Conservation (phyloP, 2,329 filamentous ascomycete genomes). For the Scleromitrula shiraiana region DNA sequence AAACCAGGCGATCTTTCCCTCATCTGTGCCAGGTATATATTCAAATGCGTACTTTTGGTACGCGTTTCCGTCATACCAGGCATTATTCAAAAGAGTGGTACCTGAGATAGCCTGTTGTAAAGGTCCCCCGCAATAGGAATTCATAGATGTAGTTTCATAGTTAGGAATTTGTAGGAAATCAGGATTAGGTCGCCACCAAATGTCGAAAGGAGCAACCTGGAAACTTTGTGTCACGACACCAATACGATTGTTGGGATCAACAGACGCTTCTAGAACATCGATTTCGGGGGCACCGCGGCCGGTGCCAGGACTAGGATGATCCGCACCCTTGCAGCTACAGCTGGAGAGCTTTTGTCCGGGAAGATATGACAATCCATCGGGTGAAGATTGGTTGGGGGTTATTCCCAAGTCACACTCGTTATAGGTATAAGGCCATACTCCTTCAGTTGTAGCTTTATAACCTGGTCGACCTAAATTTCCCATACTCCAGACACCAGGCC, state of each 20-base stretch:
- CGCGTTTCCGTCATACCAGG: slow-evolving; percentile 45
- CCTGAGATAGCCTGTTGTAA: slow-evolving; percentile 49
- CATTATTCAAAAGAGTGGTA: slow-evolving; percentile 44
- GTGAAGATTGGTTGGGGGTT: slow-evolving; percentile 60
- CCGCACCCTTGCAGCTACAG: slow-evolving; percentile 54
- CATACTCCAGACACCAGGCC: slow-evolving; percentile 47
- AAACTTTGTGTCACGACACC: slow-evolving; percentile 32
- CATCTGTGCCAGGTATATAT: slow-evolving; percentile 39
- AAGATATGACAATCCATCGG: slow-evolving; percentile 55
- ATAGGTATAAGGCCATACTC: slow-evolving; percentile 48
- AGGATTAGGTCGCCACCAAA: slow-evolving; percentile 43
- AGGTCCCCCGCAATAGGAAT: slow-evolving; percentile 45
- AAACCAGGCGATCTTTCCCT: slow-evolving; percentile 42
- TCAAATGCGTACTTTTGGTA: slow-evolving; percentile 51
- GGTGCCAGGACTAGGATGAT: slow-evolving; percentile 57
- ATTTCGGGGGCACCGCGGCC: slow-evolving; percentile 63
- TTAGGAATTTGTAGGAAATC: slow-evolving; percentile 44
- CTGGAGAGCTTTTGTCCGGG: slow-evolving; percentile 62
- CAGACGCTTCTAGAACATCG: slow-evolving; percentile 58
- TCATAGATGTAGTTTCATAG: slow-evolving; percentile 39
- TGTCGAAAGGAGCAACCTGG: slow-evolving; percentile 34
- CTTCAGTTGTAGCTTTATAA: slow-evolving; percentile 43
- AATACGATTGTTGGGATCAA: slow-evolving; percentile 30
- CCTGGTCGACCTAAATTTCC: slow-evolving; percentile 46
- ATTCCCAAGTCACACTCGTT: slow-evolving; percentile 53